phyloP scores from a whole-genome alignment of 176 grass and related monocot genomes.

The Puya raimondii region DNA sequence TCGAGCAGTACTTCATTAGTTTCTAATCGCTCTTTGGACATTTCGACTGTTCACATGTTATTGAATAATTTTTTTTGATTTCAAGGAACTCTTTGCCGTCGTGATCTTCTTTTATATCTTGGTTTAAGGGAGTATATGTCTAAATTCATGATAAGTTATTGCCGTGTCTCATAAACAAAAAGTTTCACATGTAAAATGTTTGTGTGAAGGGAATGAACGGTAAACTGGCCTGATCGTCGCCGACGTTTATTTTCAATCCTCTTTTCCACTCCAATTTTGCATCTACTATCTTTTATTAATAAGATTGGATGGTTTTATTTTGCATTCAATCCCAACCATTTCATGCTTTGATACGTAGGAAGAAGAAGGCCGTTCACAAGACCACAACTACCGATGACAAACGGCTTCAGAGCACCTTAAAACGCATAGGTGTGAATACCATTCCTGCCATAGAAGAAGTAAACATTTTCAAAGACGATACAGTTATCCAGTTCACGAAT shows the following conservation, averaged over 20 bases:
- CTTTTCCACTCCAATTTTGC: neutral
- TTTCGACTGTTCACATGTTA: neutral
- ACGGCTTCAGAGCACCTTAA: slow-evolving; percentile 94
- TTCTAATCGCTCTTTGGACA: neutral
- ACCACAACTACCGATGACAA: slow-evolving; percentile 97
- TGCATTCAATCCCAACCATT: neutral
- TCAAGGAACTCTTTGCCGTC: too few relatives aligned
- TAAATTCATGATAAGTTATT: too few relatives aligned
- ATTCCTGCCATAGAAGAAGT: slow-evolving; percentile 98
- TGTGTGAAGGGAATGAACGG: too few relatives aligned
- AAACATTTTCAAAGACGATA: slow-evolving; percentile 99
- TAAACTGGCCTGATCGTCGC: too few relatives aligned
- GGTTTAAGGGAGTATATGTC: too few relatives aligned
- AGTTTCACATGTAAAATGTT: too few relatives aligned
- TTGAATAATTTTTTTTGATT: too few relatives aligned
- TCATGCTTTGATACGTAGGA: slow-evolving; percentile 40
- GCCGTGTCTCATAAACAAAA: too few relatives aligned
- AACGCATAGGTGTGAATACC: slow-evolving; percentile 81
- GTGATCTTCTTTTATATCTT: too few relatives aligned
- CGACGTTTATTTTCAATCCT: too few relatives aligned
- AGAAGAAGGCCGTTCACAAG: slow-evolving; percentile 99
- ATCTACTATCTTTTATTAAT: neutral
- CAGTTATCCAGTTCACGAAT: slow-evolving; percentile 92
- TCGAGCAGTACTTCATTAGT: neutral
- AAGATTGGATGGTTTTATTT: neutral